Evolutionary conservation across 176 grass and related monocot species (phyloP).

Genomic region (Oryza meridionalis): DNA sequence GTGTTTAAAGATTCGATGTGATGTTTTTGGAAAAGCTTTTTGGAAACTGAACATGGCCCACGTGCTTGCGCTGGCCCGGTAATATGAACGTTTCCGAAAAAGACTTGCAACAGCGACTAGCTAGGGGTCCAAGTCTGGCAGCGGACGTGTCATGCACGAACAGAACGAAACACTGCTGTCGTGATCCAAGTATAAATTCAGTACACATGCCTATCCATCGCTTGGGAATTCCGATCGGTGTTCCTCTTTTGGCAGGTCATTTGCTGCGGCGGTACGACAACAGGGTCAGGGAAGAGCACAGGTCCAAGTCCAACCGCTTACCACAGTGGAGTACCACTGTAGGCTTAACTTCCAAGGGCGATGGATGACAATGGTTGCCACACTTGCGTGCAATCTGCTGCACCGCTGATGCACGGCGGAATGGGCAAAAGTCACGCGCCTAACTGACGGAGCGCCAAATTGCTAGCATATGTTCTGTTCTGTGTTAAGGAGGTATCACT

Average conservation of each 20-base stretch:
- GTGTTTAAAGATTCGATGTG: no score
- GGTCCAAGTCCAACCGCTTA: neutral
- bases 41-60: no score
- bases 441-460: neutral
- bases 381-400: neutral
- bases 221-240: neutral
- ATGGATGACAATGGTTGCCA: neutral
- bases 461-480: neutral
- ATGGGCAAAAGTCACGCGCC: neutral
- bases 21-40: no score
- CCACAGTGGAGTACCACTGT: no score
- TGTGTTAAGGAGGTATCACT: neutral
- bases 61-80: neutral
- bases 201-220: neutral
- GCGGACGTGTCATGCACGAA: neutral
- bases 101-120: neutral
- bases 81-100: neutral
- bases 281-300: neutral
- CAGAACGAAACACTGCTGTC: neutral
- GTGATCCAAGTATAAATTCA: neutral
- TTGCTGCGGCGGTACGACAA: neutral
- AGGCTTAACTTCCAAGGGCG: neutral
- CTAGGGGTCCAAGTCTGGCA: neutral
- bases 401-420: neutral
- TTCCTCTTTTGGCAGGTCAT: neutral